A percentile compares a stretch with the other conserved stretches of the same genome.
These are phyloP conservation scores for Epicoccum nigrum DNA, from an alignment of 2,329 filamentous ascomycete species.

Conservation along the genomic window DNA sequence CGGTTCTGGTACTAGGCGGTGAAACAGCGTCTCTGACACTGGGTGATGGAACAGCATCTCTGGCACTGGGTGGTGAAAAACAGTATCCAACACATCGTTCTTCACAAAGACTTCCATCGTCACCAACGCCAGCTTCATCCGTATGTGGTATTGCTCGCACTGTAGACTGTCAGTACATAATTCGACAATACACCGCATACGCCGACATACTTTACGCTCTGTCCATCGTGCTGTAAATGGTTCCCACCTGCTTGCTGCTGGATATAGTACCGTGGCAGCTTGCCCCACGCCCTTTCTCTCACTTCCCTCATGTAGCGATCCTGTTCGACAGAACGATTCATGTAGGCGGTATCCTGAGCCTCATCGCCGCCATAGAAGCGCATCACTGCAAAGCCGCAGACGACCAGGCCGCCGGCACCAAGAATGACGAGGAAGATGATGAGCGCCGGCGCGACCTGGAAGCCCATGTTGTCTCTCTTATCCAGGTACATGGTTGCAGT, in stretches of 20 bases:
- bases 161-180: neutral
- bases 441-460: constrained; percentile 29
- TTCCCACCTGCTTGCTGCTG: constrained; percentile 8
- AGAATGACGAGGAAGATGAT: constrained; percentile 42
- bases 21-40: neutral
- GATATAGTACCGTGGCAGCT: constrained; percentile 14
- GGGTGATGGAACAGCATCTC: neutral
- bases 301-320: constrained; percentile 45
- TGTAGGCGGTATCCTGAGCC: constrained; percentile 6
- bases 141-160: constrained; percentile 15
- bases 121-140: neutral
- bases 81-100: neutral
- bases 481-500: constrained; percentile 19
- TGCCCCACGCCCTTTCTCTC: constrained; percentile 32
- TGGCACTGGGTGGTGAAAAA: neutral
- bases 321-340: constrained; percentile 30
- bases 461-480: constrained; percentile 38
- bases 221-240: constrained; percentile 21
- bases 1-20: neutral
- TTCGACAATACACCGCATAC: neutral
- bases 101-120: neutral
- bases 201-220: constrained; percentile 11
- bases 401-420: constrained; percentile 28
- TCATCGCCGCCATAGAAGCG: constrained; percentile 25
- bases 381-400: constrained; percentile 29